phyloP scores from a whole-genome alignment of 768 basidiomycete genomes.

The Tulasnella sp. region DNA sequence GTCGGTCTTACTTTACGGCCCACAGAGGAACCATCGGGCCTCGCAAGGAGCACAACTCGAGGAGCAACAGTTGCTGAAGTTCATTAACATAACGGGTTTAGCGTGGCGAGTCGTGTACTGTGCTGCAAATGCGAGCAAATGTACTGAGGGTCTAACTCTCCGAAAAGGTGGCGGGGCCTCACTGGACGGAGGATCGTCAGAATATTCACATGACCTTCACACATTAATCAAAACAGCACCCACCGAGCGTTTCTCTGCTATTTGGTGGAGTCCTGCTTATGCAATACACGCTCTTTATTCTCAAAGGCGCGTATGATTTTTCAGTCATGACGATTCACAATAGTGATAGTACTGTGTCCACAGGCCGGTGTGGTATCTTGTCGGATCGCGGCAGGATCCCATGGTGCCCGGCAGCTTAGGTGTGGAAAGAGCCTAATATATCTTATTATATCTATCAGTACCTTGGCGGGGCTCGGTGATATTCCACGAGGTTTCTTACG shows the following conservation, averaged over 20 bases:
- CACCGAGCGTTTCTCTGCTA: background rate
- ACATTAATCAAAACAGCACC: too few relatives aligned
- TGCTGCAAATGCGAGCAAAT: background rate
- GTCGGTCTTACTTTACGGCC: background rate
- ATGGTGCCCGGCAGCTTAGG: background rate
- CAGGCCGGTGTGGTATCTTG: background rate
- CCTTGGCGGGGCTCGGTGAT: background rate
- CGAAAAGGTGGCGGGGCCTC: background rate
- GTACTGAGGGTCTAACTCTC: background rate
- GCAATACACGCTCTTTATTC: background rate
- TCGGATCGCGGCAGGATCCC: background rate
- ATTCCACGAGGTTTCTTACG: background rate
- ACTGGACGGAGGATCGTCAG: background rate
- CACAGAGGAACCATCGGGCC: background rate
- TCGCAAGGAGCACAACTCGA: background rate
- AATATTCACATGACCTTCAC: too few relatives aligned
- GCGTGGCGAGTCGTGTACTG: background rate
- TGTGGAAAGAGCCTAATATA: background rate
- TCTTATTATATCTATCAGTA: background rate
- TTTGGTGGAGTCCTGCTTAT: background rate
- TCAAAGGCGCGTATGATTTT: background rate
- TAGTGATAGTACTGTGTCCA: too few relatives aligned
- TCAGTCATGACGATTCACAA: background rate
- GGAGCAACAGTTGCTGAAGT: background rate
- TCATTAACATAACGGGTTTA: background rate